These are phyloP conservation scores for Verticillium alfalfae DNA, from an alignment of 2,329 filamentous ascomycete genomes.

Conservation along the genomic window DNA sequence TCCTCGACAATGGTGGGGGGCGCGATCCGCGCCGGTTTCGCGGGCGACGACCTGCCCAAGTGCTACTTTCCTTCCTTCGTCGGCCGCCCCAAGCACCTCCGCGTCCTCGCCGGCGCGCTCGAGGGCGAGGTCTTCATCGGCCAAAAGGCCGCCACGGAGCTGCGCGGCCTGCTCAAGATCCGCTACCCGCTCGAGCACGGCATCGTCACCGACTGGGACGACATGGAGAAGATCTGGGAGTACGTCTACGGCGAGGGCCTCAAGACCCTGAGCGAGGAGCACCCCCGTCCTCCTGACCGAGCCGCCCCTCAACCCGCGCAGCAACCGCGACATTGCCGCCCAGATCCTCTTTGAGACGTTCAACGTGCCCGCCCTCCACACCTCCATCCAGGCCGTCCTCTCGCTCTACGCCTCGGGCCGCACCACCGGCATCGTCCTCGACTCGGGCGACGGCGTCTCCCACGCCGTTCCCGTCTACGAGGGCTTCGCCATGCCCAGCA, in stretches of 20 bases:
- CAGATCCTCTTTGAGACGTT: conserved; percentile 99
- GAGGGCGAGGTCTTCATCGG: conserved; percentile 98
- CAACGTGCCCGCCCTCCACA: conserved; percentile 94
- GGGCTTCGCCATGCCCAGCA: conserved; percentile 93
- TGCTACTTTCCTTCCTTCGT: conserved; percentile 98
- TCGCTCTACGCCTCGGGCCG: conserved; percentile 93
- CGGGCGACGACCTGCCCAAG: conserved; percentile 91
- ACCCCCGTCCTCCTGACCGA: conserved; percentile 96
- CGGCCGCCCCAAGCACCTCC: conserved; percentile 88
- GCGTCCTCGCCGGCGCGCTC: conserved; percentile 90
- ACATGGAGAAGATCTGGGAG: conserved; percentile 99
- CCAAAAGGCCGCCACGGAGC: conserved; percentile 77
- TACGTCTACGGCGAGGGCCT: conserved; percentile 94
- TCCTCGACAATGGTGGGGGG: conserved; percentile 98
- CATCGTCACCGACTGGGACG: conserved; percentile 98
- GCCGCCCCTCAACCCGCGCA: conserved; percentile 88
- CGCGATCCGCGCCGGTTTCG: conserved; percentile 94
- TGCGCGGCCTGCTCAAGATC: conserved; percentile 91
- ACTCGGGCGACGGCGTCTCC: conserved; percentile 92
- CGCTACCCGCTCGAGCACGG: conserved; percentile 93
- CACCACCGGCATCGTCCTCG: conserved; percentile 92
- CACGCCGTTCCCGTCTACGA: conserved; percentile 98
- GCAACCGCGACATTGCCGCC: conserved; percentile 92
- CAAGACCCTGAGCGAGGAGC: conserved; percentile 97
- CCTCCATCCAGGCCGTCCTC: conserved; percentile 92